Evolutionary conservation across 176 grass and related monocot species (phyloP).

Genomic region (Lolium multiflorum): DNA sequence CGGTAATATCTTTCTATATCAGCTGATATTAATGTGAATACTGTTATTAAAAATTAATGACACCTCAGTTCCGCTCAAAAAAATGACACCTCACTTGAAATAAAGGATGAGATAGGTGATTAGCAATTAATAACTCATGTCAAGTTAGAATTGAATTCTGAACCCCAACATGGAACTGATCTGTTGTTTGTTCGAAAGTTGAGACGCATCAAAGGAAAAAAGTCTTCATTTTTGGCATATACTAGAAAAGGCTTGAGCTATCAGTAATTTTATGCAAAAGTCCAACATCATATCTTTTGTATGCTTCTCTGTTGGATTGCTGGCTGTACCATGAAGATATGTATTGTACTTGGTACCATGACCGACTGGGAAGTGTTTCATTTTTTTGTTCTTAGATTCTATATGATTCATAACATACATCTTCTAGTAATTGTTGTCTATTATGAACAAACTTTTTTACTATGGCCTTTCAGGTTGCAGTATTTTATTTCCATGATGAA

Average conservation of each 20-base stretch:
- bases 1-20: conserved; percentile 17
- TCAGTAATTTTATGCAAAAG: conserved; percentile 27
- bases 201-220: conserved; percentile 21
- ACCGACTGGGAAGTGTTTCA: not conserved
- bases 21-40: conserved; percentile 27
- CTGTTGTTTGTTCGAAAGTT: conserved; percentile 6
- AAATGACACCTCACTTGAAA: not conserved
- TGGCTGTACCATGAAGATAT: conserved; percentile 24
- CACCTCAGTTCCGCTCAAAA: not conserved
- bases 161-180: conserved; percentile 17
- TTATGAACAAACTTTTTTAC: conserved; percentile 30
- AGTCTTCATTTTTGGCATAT: conserved; percentile 25
- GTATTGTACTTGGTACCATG: conserved; percentile 6
- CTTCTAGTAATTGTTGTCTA: conserved; percentile 12
- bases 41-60: conserved; percentile 18
- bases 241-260: not conserved
- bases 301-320: not conserved
- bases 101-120: not conserved
- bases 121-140: conserved; percentile 28
- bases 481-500: conserved; percentile 96
- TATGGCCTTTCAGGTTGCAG: conserved; percentile 81
- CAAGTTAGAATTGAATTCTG: conserved; percentile 1
- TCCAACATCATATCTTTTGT: conserved; percentile 1
- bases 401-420: conserved; percentile 9
- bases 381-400: conserved; percentile 17